These are phyloP conservation scores for Nadsonia starkeyi-henricii DNA, from an alignment of 1,139 yeast species.

Conservation along the genomic window DNA sequence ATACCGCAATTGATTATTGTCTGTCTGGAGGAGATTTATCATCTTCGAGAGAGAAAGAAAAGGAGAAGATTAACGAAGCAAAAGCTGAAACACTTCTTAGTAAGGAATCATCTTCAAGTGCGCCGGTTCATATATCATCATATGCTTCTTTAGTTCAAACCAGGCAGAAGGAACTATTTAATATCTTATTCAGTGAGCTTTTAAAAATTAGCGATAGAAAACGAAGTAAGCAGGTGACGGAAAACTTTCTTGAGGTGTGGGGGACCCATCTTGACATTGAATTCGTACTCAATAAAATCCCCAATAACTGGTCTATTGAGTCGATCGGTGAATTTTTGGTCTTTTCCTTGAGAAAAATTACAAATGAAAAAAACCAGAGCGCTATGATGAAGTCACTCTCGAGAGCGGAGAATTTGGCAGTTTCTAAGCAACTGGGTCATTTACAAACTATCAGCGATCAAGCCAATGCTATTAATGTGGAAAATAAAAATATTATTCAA, in stretches of 20 bases:
- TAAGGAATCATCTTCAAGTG: conserved; percentile 5
- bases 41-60: neutral
- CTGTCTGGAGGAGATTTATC: conserved; percentile 13
- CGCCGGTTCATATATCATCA: conserved; percentile 4
- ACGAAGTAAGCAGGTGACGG: conserved; percentile 17
- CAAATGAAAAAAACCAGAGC: conserved; percentile 14
- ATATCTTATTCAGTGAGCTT: conserved; percentile 17
- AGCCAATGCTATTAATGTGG: neutral
- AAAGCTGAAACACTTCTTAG: conserved; percentile 8
- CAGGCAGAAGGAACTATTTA: conserved; percentile 17
- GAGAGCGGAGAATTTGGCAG: conserved; percentile 15
- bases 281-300: conserved; percentile 19
- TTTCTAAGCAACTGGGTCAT: conserved; percentile 9
- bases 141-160: conserved; percentile 3
- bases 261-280: conserved; percentile 19
- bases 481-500: neutral
- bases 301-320: conserved; percentile 25
- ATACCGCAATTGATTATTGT: conserved; percentile 24
- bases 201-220: conserved; percentile 16
- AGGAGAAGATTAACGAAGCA: conserved; percentile 9
- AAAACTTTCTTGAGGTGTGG: conserved; percentile 12
- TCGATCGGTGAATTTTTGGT: conserved; percentile 18
- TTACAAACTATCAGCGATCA: neutral
- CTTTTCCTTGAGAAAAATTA: conserved; percentile 12
- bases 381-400: conserved; percentile 14